Conservation (phyloP, 2,329 filamentous ascomycete species). For the Cordyceps pruinosa region DNA sequence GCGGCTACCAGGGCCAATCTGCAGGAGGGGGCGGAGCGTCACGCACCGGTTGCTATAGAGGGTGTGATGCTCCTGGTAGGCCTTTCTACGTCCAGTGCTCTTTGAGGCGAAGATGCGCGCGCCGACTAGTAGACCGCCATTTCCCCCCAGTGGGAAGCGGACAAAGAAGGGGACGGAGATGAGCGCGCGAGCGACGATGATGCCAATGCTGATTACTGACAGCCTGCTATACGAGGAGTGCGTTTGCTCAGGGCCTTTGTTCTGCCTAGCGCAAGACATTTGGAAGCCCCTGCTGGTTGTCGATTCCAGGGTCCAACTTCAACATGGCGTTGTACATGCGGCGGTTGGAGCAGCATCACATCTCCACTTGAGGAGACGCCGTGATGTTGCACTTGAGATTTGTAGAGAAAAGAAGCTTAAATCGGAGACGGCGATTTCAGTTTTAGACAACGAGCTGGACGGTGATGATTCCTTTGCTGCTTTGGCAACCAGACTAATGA, state of each 20-base stretch:
- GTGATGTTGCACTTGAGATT: not conserved
- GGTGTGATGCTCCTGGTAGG: no score
- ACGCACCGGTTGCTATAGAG: not conserved
- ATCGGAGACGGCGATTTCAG: no score
- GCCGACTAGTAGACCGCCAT: not conserved
- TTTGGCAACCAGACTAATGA: no score
- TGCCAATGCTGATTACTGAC: no score
- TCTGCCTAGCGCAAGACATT: not conserved
- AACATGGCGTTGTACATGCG: not conserved
- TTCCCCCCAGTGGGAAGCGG: not conserved
- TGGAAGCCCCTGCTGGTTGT: not conserved
- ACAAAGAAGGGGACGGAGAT: not conserved
- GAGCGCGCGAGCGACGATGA: no score
- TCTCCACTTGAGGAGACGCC: not conserved
- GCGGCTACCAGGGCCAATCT: not conserved
- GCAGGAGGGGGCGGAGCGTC: not conserved
- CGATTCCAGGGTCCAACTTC: not conserved
- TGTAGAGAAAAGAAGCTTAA: not conserved
- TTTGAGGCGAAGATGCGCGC: not conserved
- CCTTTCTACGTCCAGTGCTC: not conserved
- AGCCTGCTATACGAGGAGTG: not conserved
- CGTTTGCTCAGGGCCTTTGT: no score
- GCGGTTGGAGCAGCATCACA: not conserved
- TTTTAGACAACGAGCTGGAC: no score
- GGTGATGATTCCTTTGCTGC: no score